Conservation (phyloP, 495 filamentous ascomycete genomes). For the Cairneyella variabilis region DNA sequence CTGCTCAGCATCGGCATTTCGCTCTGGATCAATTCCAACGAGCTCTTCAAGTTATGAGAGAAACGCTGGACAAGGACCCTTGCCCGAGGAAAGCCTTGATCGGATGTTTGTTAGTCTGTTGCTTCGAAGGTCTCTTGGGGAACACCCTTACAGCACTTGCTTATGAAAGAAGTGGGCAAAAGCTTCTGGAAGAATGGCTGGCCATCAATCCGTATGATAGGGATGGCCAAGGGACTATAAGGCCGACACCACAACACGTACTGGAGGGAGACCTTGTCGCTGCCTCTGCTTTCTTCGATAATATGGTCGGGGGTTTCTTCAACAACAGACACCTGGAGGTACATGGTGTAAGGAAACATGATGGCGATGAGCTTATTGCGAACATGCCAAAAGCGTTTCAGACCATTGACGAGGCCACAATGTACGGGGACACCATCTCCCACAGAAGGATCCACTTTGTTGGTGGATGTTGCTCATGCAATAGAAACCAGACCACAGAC, state of each 20-base stretch:
- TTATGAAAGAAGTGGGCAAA: background rate
- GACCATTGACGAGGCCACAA: background rate
- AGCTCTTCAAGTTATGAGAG: background rate
- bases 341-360: background rate
- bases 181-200: background rate
- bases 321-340: background rate
- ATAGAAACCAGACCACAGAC: background rate
- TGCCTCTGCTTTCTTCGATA: background rate
- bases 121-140: background rate
- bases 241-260: background rate
- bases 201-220: background rate
- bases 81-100: background rate
- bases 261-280: background rate
- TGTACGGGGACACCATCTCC: background rate
- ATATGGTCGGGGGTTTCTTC: background rate
- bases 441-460: background rate
- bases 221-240: background rate
- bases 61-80: background rate
- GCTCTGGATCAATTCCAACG: background rate
- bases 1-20: background rate
- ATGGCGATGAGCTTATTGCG: background rate
- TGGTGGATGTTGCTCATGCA: background rate
- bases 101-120: background rate
- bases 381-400: background rate
- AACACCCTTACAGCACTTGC: background rate